Conservation (phyloP, 2,329 filamentous ascomycete genomes). For the Cryphonectria parasitica region DNA sequence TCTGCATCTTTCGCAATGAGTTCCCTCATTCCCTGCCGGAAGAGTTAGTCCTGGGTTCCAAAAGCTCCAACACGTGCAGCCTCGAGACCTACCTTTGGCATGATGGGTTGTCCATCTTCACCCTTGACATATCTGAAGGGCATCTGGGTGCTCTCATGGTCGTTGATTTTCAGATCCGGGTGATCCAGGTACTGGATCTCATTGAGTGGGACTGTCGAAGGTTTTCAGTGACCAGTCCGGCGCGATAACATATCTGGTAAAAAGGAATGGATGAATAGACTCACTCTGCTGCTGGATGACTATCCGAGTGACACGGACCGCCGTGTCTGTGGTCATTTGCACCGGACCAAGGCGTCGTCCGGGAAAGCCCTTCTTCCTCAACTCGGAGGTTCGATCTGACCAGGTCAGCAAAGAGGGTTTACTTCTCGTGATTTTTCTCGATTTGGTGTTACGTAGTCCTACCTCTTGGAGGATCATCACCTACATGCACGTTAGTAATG, state of each 20-base stretch:
- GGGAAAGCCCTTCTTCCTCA: constrained; percentile 89
- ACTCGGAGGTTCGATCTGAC: constrained; percentile 89
- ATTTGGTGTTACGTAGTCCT: constrained; percentile 38
- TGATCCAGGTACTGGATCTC: constrained; percentile 83
- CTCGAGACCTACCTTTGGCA: constrained; percentile 74
- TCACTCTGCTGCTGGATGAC: constrained; percentile 83
- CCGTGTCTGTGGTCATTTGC: constrained; percentile 99
- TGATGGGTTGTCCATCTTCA: constrained; percentile 76
- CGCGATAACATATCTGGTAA: not conserved
- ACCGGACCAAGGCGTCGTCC: constrained; percentile 86
- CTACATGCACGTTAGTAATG: constrained; percentile 48
- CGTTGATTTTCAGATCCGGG: constrained; percentile 86
- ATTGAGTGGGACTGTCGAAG: constrained; percentile 68
- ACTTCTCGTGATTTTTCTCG: not conserved
- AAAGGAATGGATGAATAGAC: constrained; percentile 34
- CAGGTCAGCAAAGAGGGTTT: not conserved
- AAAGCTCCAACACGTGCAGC: not conserved
- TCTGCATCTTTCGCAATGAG: constrained; percentile 92
- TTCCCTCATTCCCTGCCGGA: constrained; percentile 84
- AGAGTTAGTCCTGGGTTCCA: constrained; percentile 32
- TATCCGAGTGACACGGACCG: constrained; percentile 88
- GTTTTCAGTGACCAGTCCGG: constrained; percentile 17
- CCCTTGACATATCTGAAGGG: constrained; percentile 93
- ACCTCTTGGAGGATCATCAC: constrained; percentile 94
- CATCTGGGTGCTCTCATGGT: constrained; percentile 95